These are phyloP conservation scores for Caloboletus firmus DNA, from an alignment of 1,284 basidiomycete species.

Conservation along the genomic window DNA sequence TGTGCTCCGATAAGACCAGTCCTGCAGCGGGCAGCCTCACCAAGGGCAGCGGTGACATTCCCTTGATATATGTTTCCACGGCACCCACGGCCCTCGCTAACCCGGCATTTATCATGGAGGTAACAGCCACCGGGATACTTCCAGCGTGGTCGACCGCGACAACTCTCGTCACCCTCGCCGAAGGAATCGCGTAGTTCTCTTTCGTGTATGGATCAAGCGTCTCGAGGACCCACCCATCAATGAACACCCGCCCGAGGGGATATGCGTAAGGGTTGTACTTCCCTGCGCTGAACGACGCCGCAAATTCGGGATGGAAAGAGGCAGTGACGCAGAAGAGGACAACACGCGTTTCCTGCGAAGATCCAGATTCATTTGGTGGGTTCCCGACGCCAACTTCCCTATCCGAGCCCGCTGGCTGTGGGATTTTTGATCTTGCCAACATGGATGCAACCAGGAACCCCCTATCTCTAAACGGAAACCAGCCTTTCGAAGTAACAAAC, in stretches of 20 bases:
- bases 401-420: conserved; percentile 39
- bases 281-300: conserved; percentile 51
- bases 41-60: conserved; percentile 59
- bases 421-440: conserved; percentile 58
- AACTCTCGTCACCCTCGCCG: conserved; percentile 86
- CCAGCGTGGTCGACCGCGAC: conserved; percentile 90
- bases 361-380: conserved; percentile 23
- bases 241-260: conserved; percentile 79
- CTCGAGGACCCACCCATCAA: conserved; percentile 97
- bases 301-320: conserved; percentile 68
- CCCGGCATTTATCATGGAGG: conserved; percentile 83
- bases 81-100: conserved; percentile 69
- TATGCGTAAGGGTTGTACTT: conserved; percentile 81
- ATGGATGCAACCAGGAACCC: conserved; percentile 83
- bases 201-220: conserved; percentile 96
- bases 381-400: conserved; percentile 26
- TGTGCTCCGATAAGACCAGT: conserved; percentile 54
- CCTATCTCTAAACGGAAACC: conserved; percentile 90
- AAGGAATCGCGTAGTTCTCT: conserved; percentile 94
- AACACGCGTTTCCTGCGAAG: conserved; percentile 39
- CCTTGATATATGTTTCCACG: conserved; percentile 71
- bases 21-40: conserved; percentile 66
- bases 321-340: conserved; percentile 78
- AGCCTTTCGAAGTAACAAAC: conserved; percentile 69
- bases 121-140: conserved; percentile 83